Percentiles rank a stretch among this genome's conserved stretches.
Conservation (phyloP, 345 rosid genomes). For the Camelina laxa region DNA sequence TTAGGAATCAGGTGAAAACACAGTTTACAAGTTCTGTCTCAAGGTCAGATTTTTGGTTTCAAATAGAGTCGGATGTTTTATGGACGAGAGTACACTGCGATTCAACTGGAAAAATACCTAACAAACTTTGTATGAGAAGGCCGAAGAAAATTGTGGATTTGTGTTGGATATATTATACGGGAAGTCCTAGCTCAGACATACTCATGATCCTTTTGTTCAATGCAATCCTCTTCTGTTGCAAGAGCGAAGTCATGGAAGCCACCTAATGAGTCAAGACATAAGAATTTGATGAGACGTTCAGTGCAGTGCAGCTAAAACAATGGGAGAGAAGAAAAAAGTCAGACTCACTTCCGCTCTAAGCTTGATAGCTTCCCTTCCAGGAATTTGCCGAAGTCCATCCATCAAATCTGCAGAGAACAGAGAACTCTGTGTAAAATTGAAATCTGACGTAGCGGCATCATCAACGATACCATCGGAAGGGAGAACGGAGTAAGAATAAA, state of each 20-base stretch:
- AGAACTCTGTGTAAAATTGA: slow-evolving; percentile 9
- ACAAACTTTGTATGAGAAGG: neutral
- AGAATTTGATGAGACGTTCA: neutral
- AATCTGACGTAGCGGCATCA: slow-evolving; percentile 12
- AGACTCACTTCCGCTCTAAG: slow-evolving; percentile 86
- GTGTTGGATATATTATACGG: slow-evolving; percentile 51
- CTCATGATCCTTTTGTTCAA: slow-evolving; percentile 73
- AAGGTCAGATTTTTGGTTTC: slow-evolving; percentile 28
- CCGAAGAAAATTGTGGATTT: slow-evolving; percentile 13
- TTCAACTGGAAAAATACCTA: slow-evolving; percentile 27
- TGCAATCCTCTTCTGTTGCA: slow-evolving; percentile 62
- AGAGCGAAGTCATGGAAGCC: slow-evolving; percentile 73
- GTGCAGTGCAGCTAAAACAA: slow-evolving; percentile 5
- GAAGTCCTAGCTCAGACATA: slow-evolving; percentile 82
- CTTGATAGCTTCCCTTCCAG: slow-evolving; percentile 90
- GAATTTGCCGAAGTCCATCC: slow-evolving; percentile 89
- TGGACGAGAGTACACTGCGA: slow-evolving; percentile 13
- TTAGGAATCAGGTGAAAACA: neutral
- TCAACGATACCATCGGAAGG: slow-evolving; percentile 14
- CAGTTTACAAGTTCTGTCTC: slow-evolving; percentile 16
- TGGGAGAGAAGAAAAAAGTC: neutral
- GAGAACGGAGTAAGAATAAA: neutral
- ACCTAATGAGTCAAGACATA: slow-evolving; percentile 51
- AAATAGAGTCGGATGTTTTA: slow-evolving; percentile 26
- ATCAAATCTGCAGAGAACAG: slow-evolving; percentile 62